These are phyloP conservation scores for Candida palmyrensis DNA, from an alignment of 805 yeast genomes.

Conservation along the genomic window DNA sequence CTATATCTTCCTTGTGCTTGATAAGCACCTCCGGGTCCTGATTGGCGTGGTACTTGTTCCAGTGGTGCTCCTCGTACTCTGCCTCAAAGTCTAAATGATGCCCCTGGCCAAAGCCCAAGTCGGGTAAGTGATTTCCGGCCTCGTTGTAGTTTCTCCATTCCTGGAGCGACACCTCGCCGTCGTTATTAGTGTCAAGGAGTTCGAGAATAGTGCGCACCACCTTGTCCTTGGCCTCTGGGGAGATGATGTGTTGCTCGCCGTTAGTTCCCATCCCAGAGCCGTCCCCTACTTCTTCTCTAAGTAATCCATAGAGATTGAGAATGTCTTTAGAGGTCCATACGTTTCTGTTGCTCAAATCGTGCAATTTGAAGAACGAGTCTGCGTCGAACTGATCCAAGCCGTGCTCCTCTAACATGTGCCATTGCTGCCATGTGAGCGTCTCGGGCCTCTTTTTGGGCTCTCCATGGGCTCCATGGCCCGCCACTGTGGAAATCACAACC, in stretches of 20 bases:
- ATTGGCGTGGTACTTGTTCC: constrained; percentile 75
- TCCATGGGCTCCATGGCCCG: background rate
- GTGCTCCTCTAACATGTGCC: constrained; percentile 93
- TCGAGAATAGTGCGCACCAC: constrained; percentile 53
- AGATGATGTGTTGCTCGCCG: constrained; percentile 50
- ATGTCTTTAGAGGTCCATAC: constrained; percentile 58
- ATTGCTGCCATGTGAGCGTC: constrained; percentile 66
- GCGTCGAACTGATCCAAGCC: constrained; percentile 70
- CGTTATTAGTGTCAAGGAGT: constrained; percentile 61
- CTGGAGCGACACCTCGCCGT: constrained; percentile 57
- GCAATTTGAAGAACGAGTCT: constrained; percentile 71
- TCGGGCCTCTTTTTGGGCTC: constrained; percentile 30
- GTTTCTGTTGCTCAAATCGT: constrained; percentile 63
- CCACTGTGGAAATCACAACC: background rate
- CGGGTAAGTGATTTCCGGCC: constrained; percentile 75
- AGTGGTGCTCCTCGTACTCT: constrained; percentile 93
- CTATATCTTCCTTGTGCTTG: constrained; percentile 85
- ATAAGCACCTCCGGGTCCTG: constrained; percentile 76
- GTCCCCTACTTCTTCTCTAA: constrained; percentile 70
- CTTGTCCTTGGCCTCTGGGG: constrained; percentile 48
- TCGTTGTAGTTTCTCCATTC: constrained; percentile 65
- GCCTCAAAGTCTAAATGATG: constrained; percentile 92
- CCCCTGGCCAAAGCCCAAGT: constrained; percentile 89
- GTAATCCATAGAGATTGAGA: constrained; percentile 74
- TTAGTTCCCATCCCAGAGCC: constrained; percentile 89